These are phyloP conservation scores for Lactifluus piperatus DNA, from an alignment of 768 basidiomycete species.

Conservation along the genomic window DNA sequence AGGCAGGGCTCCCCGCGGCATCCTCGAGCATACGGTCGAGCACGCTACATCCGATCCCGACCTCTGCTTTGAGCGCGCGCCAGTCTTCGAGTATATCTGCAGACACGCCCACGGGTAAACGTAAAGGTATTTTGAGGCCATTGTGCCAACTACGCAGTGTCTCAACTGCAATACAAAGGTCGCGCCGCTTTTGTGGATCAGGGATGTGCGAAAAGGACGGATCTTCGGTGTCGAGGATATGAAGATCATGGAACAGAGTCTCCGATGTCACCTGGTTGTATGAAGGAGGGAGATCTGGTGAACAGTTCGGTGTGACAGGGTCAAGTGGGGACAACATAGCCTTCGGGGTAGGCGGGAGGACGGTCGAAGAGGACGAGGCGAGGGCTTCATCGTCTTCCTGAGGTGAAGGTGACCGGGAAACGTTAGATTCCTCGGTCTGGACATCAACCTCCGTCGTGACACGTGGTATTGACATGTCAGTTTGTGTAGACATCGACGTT, in stretches of 20 bases:
- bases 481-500: conserved; percentile 22
- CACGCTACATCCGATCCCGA: conserved; percentile 67
- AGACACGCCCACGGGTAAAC: conserved; percentile 42
- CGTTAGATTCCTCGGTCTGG: conserved; percentile 48
- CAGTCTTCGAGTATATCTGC: conserved; percentile 66
- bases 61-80: conserved; percentile 69
- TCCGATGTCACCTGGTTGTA: conserved; percentile 50
- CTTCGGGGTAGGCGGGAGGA: conserved; percentile 63
- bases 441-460: conserved; percentile 45
- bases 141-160: conserved; percentile 65
- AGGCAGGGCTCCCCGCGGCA: conserved; percentile 8
- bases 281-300: conserved; percentile 60
- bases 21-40: conserved; percentile 62
- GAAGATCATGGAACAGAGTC: conserved; percentile 22
- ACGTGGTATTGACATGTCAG: conserved; percentile 22
- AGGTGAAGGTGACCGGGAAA: conserved; percentile 40
- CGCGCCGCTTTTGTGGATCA: conserved; percentile 22
- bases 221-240: conserved; percentile 15
- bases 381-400: conserved; percentile 42
- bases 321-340: conserved; percentile 26
- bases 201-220: conserved; percentile 17
- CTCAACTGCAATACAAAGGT: conserved; percentile 46
- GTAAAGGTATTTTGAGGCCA: conserved; percentile 41
- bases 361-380: conserved; percentile 66
- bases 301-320: conserved; percentile 3